Base-by-base conservation (phyloP, 768 basidiomycete genomes). In the Leucocoprinus birnbaumii region DNA sequence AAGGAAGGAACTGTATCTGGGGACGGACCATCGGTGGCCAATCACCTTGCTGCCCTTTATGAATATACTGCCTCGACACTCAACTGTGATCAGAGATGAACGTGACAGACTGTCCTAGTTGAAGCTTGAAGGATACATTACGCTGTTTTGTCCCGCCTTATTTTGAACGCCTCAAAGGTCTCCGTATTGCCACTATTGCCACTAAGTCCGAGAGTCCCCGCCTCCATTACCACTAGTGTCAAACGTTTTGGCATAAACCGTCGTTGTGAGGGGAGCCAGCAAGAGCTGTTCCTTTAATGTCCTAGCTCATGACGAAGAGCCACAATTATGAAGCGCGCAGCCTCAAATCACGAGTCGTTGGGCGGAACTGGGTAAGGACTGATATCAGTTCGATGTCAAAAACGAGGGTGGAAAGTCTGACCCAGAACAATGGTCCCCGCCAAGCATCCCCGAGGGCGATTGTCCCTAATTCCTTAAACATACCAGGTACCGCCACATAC, bases 341-440 rank as follows among this genome's bases (percentile, higher is more conserved):
- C 0, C 18, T 14, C 22, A 38, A 35, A n/a, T n/a, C n/a, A n/a
- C n/a, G n/a, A 25, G 13, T 16, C 7, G 35, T 9, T 0, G 40
- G 5, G 26, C 25, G 13, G n/a, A 16, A 46, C 37, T 24, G 22
- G 13, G 21, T 19, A 18, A 35, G 3, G 9, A 35, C 8, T 31
- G n/a, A 25, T 35, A 0, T 44, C 51, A 45, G 13, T n/a, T 26
- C 5, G 31, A 47, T 0, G 35, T 46, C 44, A 45, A 47, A 47
- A 53, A 47, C 51, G 43, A 46, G 51, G 51, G 51, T 53, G 51
- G 51, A 45, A 53, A 37, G 51, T 35, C 25, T 16, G 44, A 46
- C 44, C 53, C 53, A 54, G 45, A 18, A 31, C 7, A 27, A 41
- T 21, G 53, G 53, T 16, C 6, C 37, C 27, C 44, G 25, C 11